Evolutionary conservation across 352 stramenopile genomes (phyloP).

Genomic region (Globisporangium polare): DNA sequence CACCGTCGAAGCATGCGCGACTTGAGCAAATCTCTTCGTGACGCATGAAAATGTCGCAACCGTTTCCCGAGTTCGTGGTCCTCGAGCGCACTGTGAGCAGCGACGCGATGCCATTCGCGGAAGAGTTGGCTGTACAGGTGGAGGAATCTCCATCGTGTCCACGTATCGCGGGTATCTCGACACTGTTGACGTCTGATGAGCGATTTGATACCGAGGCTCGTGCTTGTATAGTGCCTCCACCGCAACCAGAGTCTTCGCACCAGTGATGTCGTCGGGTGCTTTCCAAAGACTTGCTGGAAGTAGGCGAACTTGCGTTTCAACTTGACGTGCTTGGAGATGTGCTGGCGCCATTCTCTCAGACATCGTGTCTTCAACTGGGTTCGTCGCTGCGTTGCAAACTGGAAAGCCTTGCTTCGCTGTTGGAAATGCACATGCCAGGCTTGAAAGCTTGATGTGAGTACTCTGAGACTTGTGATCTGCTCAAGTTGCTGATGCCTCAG

Average conservation of each 20-base stretch:
- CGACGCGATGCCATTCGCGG: slow-evolving; percentile 19
- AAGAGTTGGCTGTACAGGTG: slow-evolving; percentile 19
- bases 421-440: background rate
- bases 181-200: slow-evolving; percentile 11
- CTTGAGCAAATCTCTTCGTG: background rate
- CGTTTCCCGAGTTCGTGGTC: slow-evolving; percentile 28
- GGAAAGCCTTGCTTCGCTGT: background rate
- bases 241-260: slow-evolving; percentile 21
- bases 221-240: slow-evolving; percentile 24
- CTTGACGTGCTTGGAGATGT: slow-evolving; percentile 10
- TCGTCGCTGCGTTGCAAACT: background rate
- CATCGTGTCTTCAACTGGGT: background rate
- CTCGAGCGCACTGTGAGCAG: slow-evolving; percentile 4
- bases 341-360: slow-evolving; percentile 18
- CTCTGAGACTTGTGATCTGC: background rate
- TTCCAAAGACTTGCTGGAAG: slow-evolving; percentile 34
- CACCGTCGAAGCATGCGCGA: background rate
- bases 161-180: slow-evolving; percentile 10
- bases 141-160: slow-evolving; percentile 27
- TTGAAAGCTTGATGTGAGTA: background rate
- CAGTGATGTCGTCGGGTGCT: slow-evolving; percentile 25
- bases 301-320: slow-evolving; percentile 30
- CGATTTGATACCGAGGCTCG: background rate
- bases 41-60: slow-evolving; percentile 25
- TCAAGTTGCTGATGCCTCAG: background rate